Evolutionary conservation across 2,329 filamentous ascomycete species (phyloP).

Genomic region (Talaromyces sp.): DNA sequence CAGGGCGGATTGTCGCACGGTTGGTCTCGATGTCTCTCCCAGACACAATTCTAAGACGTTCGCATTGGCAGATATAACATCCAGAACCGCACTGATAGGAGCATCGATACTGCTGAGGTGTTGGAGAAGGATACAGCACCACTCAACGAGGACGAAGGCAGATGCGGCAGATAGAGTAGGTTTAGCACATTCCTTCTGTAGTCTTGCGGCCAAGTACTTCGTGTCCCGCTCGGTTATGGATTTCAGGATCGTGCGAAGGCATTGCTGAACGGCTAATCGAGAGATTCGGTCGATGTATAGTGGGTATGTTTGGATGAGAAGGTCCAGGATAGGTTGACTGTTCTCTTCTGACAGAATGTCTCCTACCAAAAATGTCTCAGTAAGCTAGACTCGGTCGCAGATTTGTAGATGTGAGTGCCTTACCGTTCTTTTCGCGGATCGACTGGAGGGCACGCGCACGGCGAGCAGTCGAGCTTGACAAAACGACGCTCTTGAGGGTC

Average conservation of each 20-base stretch:
- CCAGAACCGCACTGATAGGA: slow-evolving; percentile 54
- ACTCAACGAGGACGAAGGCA: slow-evolving; percentile 86
- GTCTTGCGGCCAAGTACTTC: slow-evolving; percentile 60
- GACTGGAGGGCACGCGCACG: slow-evolving; percentile 41
- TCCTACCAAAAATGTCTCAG: slow-evolving; percentile 26
- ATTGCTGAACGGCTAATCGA: slow-evolving; percentile 76
- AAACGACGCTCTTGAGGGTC: slow-evolving; percentile 37
- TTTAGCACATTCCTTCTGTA: slow-evolving; percentile 73
- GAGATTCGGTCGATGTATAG: slow-evolving; percentile 84
- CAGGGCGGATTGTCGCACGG: slow-evolving; percentile 69
- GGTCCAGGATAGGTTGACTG: slow-evolving; percentile 55
- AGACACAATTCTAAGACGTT: slow-evolving; percentile 75
- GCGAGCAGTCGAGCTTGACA: slow-evolving; percentile 43
- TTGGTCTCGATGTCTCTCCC: slow-evolving; percentile 59
- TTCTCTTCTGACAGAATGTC: slow-evolving; percentile 31
- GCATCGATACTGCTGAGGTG: slow-evolving; percentile 65
- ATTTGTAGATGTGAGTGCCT: background rate
- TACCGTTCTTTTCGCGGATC: slow-evolving; percentile 45
- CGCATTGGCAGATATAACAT: slow-evolving; percentile 66
- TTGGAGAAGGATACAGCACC: slow-evolving; percentile 77
- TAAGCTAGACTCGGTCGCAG: slow-evolving; percentile 13
- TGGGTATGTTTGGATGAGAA: slow-evolving; percentile 83
- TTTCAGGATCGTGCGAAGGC: slow-evolving; percentile 66
- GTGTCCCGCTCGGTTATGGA: slow-evolving; percentile 51
- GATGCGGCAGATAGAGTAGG: slow-evolving; percentile 71